Percentiles rank a stretch among this genome's conserved stretches.
Evolutionary conservation across 148 eudicot species (phyloP).

Genomic region (Rhododendron mucronatum): DNA sequence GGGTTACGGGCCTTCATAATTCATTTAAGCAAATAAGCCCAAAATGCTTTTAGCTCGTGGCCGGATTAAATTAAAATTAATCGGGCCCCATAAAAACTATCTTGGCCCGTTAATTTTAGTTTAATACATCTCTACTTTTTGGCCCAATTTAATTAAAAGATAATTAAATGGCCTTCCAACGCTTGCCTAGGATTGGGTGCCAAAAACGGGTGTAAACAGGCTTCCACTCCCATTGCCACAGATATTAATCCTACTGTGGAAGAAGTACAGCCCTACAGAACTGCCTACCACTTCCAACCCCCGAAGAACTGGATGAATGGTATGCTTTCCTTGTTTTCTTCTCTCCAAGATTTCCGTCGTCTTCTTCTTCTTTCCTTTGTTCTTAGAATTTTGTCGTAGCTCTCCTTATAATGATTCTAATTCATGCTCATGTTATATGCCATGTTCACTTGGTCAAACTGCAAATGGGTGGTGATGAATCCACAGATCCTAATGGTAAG

Average conservation of each 20-base stretch:
- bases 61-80: too few relatives aligned
- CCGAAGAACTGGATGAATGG: slow-evolving; percentile 40
- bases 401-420: neutral
- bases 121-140: too few relatives aligned
- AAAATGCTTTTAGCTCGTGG: too few relatives aligned
- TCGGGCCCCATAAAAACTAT: too few relatives aligned
- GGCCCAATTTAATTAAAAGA: too few relatives aligned
- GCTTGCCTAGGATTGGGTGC: too few relatives aligned
- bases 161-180: too few relatives aligned
- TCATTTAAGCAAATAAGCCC: too few relatives aligned
- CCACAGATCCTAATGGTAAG: slow-evolving; percentile 26
- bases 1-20: too few relatives aligned
- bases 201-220: too few relatives aligned
- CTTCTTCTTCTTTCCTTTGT: neutral
- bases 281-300: slow-evolving; percentile 36
- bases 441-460: slow-evolving; percentile 4
- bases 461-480: slow-evolving; percentile 2
- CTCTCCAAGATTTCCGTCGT: neutral
- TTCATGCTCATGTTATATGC: neutral
- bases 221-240: neutral
- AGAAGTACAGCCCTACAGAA: slow-evolving; percentile 20
- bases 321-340: neutral
- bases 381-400: neutral
- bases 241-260: neutral
- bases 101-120: too few relatives aligned